phyloP scores from a whole-genome alignment of 108 stramenopile species.

The Halocafeteria seosinensis region DNA sequence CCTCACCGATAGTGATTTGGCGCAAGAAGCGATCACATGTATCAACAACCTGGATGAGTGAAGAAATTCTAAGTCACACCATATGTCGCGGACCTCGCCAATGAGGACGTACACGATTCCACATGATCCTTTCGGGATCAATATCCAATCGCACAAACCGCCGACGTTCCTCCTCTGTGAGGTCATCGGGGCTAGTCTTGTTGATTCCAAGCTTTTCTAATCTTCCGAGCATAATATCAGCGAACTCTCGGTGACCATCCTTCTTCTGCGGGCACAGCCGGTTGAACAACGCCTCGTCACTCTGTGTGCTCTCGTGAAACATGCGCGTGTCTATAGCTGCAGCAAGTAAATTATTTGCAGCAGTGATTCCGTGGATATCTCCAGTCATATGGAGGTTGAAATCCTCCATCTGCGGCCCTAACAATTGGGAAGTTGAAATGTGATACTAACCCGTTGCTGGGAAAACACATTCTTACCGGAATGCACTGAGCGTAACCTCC shows the following conservation, averaged over 20 bases:
- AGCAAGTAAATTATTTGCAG: conserved; percentile 80
- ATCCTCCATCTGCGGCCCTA: conserved; percentile 96
- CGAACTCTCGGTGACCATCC: conserved; percentile 28
- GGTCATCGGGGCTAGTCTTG: conserved; percentile 50
- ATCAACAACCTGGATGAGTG: no score
- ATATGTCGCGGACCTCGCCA: no score
- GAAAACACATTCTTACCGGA: no score
- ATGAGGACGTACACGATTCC: no score
- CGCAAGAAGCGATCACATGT: conserved; percentile 89
- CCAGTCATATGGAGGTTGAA: conserved; percentile 96
- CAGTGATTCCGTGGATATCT: conserved; percentile 79
- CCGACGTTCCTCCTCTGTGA: conserved; percentile 58
- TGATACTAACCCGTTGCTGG: no score
- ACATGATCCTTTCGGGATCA: conserved; percentile 76
- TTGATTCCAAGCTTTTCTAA: conserved; percentile 66
- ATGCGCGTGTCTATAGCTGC: conserved; percentile 91
- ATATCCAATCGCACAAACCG: conserved; percentile 76
- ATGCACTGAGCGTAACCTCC: no score
- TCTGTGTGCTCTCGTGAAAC: conserved; percentile 78
- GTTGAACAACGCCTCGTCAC: conserved; percentile 66
- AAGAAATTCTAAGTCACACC: no score
- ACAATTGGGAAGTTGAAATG: no score
- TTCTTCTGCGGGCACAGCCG: conserved; percentile 40
- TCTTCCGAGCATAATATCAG: conserved; percentile 52
- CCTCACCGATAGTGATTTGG: conserved; percentile 53